phyloP scores from a whole-genome alignment of 163 green algal genomes.

The Scenedesmus sp. region DNA sequence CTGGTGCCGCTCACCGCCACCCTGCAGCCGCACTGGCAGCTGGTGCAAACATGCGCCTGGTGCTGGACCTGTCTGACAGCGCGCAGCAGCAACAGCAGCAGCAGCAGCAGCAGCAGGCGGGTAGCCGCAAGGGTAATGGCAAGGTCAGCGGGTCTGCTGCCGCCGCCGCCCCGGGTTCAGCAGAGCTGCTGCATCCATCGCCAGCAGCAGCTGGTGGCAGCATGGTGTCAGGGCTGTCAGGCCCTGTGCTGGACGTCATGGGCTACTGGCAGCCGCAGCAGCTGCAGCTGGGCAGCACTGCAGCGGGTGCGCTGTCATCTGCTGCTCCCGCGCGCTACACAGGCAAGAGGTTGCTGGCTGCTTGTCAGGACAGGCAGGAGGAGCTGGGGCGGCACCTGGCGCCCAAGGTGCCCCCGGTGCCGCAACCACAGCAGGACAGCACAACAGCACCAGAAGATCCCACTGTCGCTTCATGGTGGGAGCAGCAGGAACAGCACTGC shows the following conservation, averaged over 20 bases:
- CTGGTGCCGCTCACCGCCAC: neutral
- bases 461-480: neutral
- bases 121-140: neutral
- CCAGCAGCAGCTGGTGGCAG: neutral
- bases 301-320: conserved; percentile 11
- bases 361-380: neutral
- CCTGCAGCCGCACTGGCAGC: neutral
- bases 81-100: too few species aligned
- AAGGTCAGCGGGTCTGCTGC: neutral
- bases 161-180: neutral
- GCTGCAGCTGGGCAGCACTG: neutral
- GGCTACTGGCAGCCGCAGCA: neutral
- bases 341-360: neutral
- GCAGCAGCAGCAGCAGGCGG: neutral
- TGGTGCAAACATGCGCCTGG: neutral
- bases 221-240: neutral
- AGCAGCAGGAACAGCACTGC: conserved; percentile 3
- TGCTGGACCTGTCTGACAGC: neutral
- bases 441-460: neutral
- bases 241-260: neutral
- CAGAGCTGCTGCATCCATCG: neutral
- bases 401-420: neutral
- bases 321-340: neutral
- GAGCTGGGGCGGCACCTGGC: conserved; percentile 7
- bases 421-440: neutral